Evolutionary conservation across 2,329 filamentous ascomycete genomes (phyloP).

Genomic region (Dactylellina leptospora): DNA sequence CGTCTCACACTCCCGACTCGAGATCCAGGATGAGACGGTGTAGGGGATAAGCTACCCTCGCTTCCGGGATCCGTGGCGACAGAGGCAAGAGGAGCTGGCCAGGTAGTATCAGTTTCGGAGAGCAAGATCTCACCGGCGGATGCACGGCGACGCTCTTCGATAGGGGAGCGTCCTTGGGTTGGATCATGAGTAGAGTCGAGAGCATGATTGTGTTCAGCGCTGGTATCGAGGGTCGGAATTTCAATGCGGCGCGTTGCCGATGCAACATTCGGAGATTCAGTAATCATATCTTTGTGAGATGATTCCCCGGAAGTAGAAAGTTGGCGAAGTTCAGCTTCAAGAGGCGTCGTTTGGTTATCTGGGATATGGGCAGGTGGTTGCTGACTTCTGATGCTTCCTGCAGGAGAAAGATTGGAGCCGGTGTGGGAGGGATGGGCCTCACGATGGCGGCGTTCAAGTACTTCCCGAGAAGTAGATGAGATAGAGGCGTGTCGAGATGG

Average conservation of each 20-base stretch:
- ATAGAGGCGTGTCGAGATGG: constrained; percentile 50
- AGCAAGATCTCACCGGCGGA: constrained; percentile 49
- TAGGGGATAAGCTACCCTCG: constrained; percentile 40
- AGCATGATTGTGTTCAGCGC: constrained; percentile 42
- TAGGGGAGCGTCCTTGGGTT: constrained; percentile 48
- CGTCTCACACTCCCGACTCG: constrained; percentile 43
- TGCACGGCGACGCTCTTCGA: constrained; percentile 45
- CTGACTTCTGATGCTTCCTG: constrained; percentile 25
- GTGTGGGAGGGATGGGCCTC: constrained; percentile 44
- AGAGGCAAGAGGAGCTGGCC: constrained; percentile 17
- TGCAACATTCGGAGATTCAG: not conserved
- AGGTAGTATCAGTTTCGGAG: constrained; percentile 46
- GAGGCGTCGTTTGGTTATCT: constrained; percentile 7
- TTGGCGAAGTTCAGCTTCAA: no score
- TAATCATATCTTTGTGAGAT: constrained; percentile 5
- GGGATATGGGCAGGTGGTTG: constrained; percentile 13
- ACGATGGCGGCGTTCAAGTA: constrained; percentile 52
- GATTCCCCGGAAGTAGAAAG: constrained; percentile 9
- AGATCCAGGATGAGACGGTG: constrained; percentile 37
- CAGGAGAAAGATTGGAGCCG: constrained; percentile 40
- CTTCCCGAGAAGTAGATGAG: constrained; percentile 46
- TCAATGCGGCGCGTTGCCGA: constrained; percentile 8
- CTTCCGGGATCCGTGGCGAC: constrained; percentile 16
- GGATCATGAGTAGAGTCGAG: constrained; percentile 42
- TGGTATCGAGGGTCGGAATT: constrained; percentile 36